Evolutionary conservation across 2,329 filamentous ascomycete genomes (phyloP), one percentile per base, ranked within the genome.

Genomic region (Ilyonectria mors-panacis): DNA sequence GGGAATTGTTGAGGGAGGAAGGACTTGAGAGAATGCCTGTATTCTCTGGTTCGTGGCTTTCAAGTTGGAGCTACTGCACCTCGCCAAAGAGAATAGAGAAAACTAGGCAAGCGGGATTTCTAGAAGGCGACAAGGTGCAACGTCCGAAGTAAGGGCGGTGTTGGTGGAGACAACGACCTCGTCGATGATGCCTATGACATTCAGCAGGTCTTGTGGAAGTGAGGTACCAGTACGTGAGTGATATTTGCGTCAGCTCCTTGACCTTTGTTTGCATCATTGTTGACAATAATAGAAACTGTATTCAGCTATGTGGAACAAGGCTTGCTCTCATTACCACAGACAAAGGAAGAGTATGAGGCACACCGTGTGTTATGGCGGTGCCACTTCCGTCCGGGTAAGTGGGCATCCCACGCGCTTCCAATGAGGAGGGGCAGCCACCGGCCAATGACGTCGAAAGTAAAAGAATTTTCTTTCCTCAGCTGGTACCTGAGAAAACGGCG

Each of bases 381-480:
- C 68, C 71, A 73, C 68, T 71, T 61, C 71, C 71, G 71, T 58
- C 28, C 26, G 23, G 47, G 23, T 30, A 19, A n/a, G 50, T 7
- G n/a, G 10, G n/a, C 19, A 33, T 30, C 35, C 47, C 47, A 39
- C 50, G 53, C 23, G 35, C 26, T 61, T 61, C 42, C 44, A 45
- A 62, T 26, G 33, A 35, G 26, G 21, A 33, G 19, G 28, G 51
- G 21, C n/a, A 2, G 21, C 10, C 3, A 13, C n/a, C 28, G 21
- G 10, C 71, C 71, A 73, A 73, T 72, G 26, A 45, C 12, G 54
- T 53, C 35, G 35, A 47, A 7, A 13, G 37, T 59, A 51, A 39
- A 63, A 35, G 64, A 65, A n/a, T 63, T 73, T 57, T 58, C n/a
- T 56, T 56, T 63, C 66, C 39, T 42, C 56, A 55, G 47, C 50